Conservation (phyloP, 352 stramenopile species). For the Phytophthora kernoviae region DNA sequence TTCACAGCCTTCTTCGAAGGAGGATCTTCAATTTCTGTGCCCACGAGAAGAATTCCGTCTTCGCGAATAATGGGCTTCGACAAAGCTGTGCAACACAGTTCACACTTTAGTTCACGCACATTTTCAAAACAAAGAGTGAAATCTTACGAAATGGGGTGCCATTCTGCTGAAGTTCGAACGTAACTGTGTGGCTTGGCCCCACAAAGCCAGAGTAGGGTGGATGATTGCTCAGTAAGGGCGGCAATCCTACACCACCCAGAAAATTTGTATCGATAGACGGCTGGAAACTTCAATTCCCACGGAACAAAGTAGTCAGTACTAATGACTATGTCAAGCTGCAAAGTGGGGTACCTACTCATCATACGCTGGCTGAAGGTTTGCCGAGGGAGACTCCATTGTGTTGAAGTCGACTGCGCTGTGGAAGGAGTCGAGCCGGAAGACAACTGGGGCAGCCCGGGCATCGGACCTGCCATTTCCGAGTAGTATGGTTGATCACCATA, state of each 20-base stretch:
- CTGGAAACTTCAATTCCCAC: conserved; percentile 3
- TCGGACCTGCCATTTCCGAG: conserved; percentile 30
- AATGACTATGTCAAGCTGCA: not conserved
- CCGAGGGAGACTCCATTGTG: conserved; percentile 26
- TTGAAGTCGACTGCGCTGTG: conserved; percentile 11
- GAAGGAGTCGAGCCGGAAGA: conserved; percentile 5
- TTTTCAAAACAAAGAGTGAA: not conserved
- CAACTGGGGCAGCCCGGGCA: conserved; percentile 22
- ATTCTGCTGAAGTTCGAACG: conserved; percentile 37
- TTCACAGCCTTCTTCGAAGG: conserved; percentile 11
- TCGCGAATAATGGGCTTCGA: conserved; percentile 80
- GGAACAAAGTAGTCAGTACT: not conserved
- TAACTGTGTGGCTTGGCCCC: conserved; percentile 26
- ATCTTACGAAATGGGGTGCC: conserved; percentile 47
- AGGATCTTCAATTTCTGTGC: conserved; percentile 46
- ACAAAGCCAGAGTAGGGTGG: conserved; percentile 8
- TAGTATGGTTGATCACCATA: conserved; percentile 41
- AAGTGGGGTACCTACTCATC: conserved; percentile 33
- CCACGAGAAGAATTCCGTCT: conserved; percentile 73
- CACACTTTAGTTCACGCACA: not conserved
- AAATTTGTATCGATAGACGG: conserved; percentile 9
- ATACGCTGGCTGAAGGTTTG: conserved; percentile 22
- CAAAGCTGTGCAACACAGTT: conserved; percentile 43
- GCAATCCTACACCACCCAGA: conserved; percentile 9
- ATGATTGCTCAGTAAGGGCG: conserved; percentile 19